Evolutionary conservation across 2,329 filamentous ascomycete species (phyloP), one percentile per base, ranked within the genome.

Genomic region (Cadophora gregata): DNA sequence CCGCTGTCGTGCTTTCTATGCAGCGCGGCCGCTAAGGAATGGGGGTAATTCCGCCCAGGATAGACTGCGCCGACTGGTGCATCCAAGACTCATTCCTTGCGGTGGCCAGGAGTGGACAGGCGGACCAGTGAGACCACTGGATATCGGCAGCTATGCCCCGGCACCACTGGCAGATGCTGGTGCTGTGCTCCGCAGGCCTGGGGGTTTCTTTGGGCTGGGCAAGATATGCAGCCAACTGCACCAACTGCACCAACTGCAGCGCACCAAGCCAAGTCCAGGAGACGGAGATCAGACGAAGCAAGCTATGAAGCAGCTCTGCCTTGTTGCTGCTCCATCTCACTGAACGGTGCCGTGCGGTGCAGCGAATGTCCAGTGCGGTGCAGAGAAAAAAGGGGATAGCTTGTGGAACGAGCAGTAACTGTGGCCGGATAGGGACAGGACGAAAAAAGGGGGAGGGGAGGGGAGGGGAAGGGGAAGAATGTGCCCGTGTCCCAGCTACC

Each of bases 161-260:
- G 27, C 60, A 51, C 16, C 24, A 51, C 48, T 24, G 38, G 14
- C 38, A 42, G 38, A 42, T 12, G 38, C 42, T 47, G 42, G 42
- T 47, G 42, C 42, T 21, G n/a, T 47, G n/a, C 42, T 47, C n/a
- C 19, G n/a, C 19, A 21, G 1, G 42, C n/a, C 42, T 47, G 42
- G 42, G 42, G 42, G 42, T 4, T 5, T 12, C 8, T 19, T n/a
- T 47, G 42, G 42, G 24, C 45, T 47, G 59, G 48, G 27, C 48
- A n/a, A 58, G 29, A 38, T 47, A 65, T 65, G 58, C 63, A 61
- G 63, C 63, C 59, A 64, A 59, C 51, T 25, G 53, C 64, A 38
- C 21, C n/a, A n/a, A n/a, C n/a, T n/a, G 36, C 59, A 59, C 51
- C 45, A 50, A 66, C 62, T 66, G 56, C 42, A 55, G 56, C 42